phyloP scores from a whole-genome alignment of 805 yeast genomes.

The Sugiyamaella floridensis region DNA sequence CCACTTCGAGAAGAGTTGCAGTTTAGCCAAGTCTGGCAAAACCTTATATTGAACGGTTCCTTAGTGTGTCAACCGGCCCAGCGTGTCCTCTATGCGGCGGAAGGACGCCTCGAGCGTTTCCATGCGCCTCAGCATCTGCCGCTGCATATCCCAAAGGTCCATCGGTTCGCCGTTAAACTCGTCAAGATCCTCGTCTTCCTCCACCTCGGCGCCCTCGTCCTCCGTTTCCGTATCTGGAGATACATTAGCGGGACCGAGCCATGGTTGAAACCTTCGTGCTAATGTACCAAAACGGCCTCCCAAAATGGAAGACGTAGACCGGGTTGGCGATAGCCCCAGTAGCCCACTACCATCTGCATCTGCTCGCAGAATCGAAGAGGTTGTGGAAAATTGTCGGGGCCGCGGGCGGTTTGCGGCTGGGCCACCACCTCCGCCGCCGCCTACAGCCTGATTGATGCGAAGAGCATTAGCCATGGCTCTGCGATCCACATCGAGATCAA shows the following conservation, averaged over 20 bases:
- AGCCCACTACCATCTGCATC: not conserved
- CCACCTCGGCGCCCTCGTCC: constrained; percentile 8
- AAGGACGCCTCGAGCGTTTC: constrained; percentile 12
- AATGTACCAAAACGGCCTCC: not conserved
- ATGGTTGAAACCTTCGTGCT: not conserved
- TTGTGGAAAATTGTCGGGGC: constrained; percentile 4
- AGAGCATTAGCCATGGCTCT: not conserved
- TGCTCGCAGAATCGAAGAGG: constrained; percentile 5
- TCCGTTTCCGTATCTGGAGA: not conserved
- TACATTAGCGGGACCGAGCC: not conserved
- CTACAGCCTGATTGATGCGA: not conserved
- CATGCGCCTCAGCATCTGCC: constrained; percentile 5
- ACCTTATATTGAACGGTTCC: too few species aligned
- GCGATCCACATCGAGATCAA: not conserved
- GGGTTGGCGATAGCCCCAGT: constrained; percentile 11
- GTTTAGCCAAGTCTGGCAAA: too few species aligned
- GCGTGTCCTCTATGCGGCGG: constrained; percentile 9
- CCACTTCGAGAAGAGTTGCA: too few species aligned
- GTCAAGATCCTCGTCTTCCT: constrained; percentile 4
- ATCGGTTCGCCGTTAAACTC: not conserved
- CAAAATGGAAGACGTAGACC: constrained; percentile 11
- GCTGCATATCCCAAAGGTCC: constrained; percentile 3
- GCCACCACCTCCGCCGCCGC: not conserved
- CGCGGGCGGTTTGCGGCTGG: not conserved
- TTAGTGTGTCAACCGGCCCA: not conserved